Evolutionary conservation across 2,329 filamentous ascomycete genomes (phyloP), one percentile per base, ranked within the genome.

Genomic region (Ceratocystis diversiconidia): DNA sequence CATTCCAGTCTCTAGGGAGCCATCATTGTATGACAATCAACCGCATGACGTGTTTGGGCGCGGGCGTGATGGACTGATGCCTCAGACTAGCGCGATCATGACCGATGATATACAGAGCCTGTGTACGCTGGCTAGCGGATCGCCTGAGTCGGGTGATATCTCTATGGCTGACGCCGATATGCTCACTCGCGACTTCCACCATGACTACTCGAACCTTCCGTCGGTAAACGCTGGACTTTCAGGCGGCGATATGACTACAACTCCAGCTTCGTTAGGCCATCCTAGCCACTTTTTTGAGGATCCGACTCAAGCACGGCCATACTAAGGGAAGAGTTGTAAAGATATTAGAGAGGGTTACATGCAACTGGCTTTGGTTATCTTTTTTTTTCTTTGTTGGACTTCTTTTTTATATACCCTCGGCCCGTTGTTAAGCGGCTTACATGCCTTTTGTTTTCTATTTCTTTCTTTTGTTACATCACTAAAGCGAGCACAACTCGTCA

Each of bases 91-190:
- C 1, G 73, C 73, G 12, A 75, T 76, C 66, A 74, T 76, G n/a
- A 72, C 74, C 2, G 74, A 76, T 59, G 74, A 75, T 60, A 68
- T 75, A 50, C 71, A 73, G 30, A 75, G 72, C 52, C 69, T 76
- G n/a, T 70, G 73, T 32, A 71, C 70, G 46, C 72, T 76, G 70
- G 69, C 74, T 3, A 70, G 69, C 63, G 71, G 69, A 50, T 69
- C 70, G 44, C 66, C 72, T 5, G 73, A 74, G n/a, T 68, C 70
- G 25, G 73, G 32, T n/a, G 65, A 76, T 44, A 70, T 76, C n/a
- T 71, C 74, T 36, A 76, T 76, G 74, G 67, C 69, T 7, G 74
- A 76, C 61, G 69, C 72, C 2, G 70, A 72, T 5, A 73, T 74
- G 71, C 71, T 74, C 66, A 55, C 55, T 1, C 59, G 59, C 25